Evolutionary conservation across 306 rosid genomes (phyloP).

Genomic region (Prunus mira): DNA sequence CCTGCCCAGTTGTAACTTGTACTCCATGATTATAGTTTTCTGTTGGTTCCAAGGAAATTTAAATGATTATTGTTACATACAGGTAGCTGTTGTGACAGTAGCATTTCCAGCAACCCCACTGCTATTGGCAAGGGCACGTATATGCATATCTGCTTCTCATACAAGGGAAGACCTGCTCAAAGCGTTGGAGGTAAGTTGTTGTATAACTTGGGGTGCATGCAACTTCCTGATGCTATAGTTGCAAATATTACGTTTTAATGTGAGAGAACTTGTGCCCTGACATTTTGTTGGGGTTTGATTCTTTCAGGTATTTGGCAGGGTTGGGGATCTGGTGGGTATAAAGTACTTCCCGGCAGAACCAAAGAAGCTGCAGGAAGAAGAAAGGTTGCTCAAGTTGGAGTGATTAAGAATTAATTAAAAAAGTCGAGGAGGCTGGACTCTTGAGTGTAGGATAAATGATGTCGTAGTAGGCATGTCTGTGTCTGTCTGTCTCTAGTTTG

Average conservation of each 20-base stretch:
- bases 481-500: not conserved
- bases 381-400: conserved; percentile 19
- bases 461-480: not conserved
- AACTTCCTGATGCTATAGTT: not conserved
- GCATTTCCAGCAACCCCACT: conserved; percentile 96
- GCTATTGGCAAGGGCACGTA: conserved; percentile 84
- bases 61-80: not conserved
- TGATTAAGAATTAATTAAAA: not conserved
- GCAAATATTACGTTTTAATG: not conserved
- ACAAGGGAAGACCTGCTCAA: conserved; percentile 74
- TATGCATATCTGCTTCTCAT: conserved; percentile 93
- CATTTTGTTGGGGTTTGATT: conserved; percentile 8
- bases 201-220: not conserved
- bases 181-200: conserved; percentile 64
- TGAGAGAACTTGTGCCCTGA: not conserved
- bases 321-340: conserved; percentile 81
- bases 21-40: not conserved
- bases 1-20: not conserved
- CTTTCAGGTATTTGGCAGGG: conserved; percentile 64
- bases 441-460: not conserved
- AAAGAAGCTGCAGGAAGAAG: conserved; percentile 34
- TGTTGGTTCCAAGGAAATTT: not conserved
- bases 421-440: not conserved
- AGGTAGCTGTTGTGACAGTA: conserved; percentile 90
- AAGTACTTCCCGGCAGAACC: conserved; percentile 88